These are phyloP conservation scores for Silene latifolia DNA, from an alignment of 148 eudicot genomes.

Conservation along the genomic window DNA sequence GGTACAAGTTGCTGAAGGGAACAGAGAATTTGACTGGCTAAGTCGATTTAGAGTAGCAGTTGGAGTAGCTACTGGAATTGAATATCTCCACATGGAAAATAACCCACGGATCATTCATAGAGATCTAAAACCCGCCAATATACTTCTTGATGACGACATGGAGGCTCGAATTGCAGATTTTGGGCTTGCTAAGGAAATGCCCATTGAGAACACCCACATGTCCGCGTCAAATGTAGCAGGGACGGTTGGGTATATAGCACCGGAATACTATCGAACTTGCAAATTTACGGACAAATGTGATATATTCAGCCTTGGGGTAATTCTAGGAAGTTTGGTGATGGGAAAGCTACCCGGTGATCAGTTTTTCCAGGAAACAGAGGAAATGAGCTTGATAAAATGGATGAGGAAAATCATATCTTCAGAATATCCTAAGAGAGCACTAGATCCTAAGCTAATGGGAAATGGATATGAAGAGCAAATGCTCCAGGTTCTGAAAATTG, in stretches of 20 bases:
- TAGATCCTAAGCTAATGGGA: slow-evolving; percentile 58
- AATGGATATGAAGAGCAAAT: slow-evolving; percentile 84
- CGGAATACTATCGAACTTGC: slow-evolving; percentile 73
- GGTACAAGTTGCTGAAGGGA: slow-evolving; percentile 33
- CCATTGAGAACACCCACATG: slow-evolving; percentile 63
- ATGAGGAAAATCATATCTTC: slow-evolving; percentile 72
- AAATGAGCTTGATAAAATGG: slow-evolving; percentile 73
- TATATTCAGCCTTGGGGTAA: slow-evolving; percentile 75
- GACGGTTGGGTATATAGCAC: slow-evolving; percentile 86
- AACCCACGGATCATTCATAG: slow-evolving; percentile 72
- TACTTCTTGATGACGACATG: slow-evolving; percentile 86
- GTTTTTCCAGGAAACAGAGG: slow-evolving; percentile 59
- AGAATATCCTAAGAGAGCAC: slow-evolving; percentile 58
- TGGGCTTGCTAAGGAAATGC: slow-evolving; percentile 84
- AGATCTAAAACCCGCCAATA: slow-evolving; percentile 86
- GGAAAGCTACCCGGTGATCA: slow-evolving; percentile 73
- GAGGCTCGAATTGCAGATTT: slow-evolving; percentile 86
- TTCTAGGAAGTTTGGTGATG: slow-evolving; percentile 65
- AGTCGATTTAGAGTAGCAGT: slow-evolving; percentile 52
- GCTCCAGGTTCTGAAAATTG: slow-evolving; percentile 84
- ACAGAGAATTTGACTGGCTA: slow-evolving; percentile 58
- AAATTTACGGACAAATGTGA: slow-evolving; percentile 94
- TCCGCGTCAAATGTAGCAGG: slow-evolving; percentile 70
- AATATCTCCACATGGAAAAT: slow-evolving; percentile 67
- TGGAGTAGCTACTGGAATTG: slow-evolving; percentile 85